Evolutionary conservation across 495 filamentous ascomycete species (phyloP), one percentile per base, ranked within the genome.

Genomic region (Podospora anserina): DNA sequence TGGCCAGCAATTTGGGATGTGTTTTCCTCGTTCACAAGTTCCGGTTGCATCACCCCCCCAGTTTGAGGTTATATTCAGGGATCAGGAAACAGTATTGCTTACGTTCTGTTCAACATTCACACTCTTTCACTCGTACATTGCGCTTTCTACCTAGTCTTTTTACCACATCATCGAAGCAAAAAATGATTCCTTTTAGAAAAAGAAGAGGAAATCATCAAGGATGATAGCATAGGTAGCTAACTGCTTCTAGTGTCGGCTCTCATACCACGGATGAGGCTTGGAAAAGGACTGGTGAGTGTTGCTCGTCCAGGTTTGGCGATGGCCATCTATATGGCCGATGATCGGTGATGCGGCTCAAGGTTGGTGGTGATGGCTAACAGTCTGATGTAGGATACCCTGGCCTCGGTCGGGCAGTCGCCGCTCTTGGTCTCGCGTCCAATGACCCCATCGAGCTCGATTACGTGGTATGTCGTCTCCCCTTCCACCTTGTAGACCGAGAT

Each of bases 321-420:
- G 32, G 56, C 30, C 30, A 32, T 5, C 30, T 5, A 32, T 7
- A 32, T 32, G 30, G 54, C 18, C 30, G 3, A 32, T 32, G 30
- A 23, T 32, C 30, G 30, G 7, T 32, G 30, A 4, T 32, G 23
- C 1, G 4, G 30, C 30, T 32, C 30, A 4, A 32, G 30, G 30
- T 32, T 7, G 15, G 27, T 44, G 65, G 19, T 59, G 30, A 32
- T 39, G 3, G 20, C 23, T 68, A 4, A 66, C 23, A 2, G 28
- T 20, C 4, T 26, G 7, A 23, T 15, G 28, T 44, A 84, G 82
- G 82, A 7, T 88, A 90, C 61, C 87, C 85, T 39, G 90, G 91
- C 4, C 83, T 96, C 11, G 87, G 86, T 2, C 85, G 82, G 5
- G 85, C 88, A 34, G 81, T 95, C 13, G 77, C 73, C 2, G 70